Base-by-base conservation (phyloP, 2,329 filamentous ascomycete species). In the Graphilbum ipis-grandicollis region DNA sequence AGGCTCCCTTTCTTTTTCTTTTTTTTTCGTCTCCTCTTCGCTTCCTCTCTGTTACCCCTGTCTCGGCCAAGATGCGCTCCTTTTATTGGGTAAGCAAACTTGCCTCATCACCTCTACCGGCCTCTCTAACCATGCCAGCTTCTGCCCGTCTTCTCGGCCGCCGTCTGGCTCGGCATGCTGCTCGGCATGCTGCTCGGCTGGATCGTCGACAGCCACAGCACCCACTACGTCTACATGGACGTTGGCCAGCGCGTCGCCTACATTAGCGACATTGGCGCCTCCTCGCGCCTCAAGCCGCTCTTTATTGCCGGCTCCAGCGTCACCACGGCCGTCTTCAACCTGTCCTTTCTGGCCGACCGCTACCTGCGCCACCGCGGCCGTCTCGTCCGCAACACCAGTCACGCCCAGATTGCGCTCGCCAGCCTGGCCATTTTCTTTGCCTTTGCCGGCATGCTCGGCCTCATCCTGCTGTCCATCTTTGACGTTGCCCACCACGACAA, bases 401-500 rank as follows among this genome's bases (percentile, higher is more conserved):
- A 49, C 9, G 59, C 55, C 39, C 75, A 86, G 52, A 82, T 78
- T 55, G 47, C 73, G 4, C 62, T 83, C 18, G 72, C 65, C 6
- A 54, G 52, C 2, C 53, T 80, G 31, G 69, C 68, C 32, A 81
- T 86, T 34, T 31, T 75, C 22, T 73, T 76, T 42, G 80, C 85
- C 10, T 51, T 88, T 31, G 57, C 76, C 19, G 90, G 90, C 36
- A 85, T 82, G 0, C 65, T 66, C 1, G 88, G 88, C 4, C 58
- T 98, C 32, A 84, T 93, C 44, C 63, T 86, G 6, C 65, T 98
- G 30, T 76, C 77, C 44, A 75, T 93, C 47, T 94, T 92, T 55
- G 84, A 96, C 55, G 90, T 83, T 0, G 56, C 66, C n/a, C 60
- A 63, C 38, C 71, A 93, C 52, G 64, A 65, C 2, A 56, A 47